A percentile compares a stretch with the other conserved stretches of the same genome.
Conservation (phyloP, 495 filamentous ascomycete genomes). For the Penicillium tannophilum region DNA sequence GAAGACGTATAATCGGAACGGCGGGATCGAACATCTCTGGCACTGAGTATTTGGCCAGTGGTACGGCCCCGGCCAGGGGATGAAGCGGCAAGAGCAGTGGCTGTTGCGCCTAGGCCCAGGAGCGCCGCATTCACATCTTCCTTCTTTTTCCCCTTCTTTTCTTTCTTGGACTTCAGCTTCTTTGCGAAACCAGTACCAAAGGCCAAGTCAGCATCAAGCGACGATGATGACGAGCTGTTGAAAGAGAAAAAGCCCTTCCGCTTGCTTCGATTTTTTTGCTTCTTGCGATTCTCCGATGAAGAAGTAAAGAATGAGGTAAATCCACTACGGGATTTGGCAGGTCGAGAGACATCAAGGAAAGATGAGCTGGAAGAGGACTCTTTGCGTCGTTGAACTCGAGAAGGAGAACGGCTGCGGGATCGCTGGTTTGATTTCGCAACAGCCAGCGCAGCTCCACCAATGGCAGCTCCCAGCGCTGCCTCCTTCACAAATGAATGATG, state of each 20-base stretch:
- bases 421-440: slow-evolving; percentile 33
- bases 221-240: slow-evolving; percentile 61
- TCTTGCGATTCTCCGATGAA: slow-evolving; percentile 48
- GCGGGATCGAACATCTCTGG: slow-evolving; percentile 39
- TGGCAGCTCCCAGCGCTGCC: slow-evolving; percentile 47
- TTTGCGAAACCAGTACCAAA: slow-evolving; percentile 45
- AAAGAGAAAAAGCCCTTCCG: slow-evolving; percentile 61
- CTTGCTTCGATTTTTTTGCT: slow-evolving; percentile 41
- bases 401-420: slow-evolving; percentile 36
- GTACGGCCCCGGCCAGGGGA: slow-evolving; percentile 30
- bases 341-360: slow-evolving; percentile 35
- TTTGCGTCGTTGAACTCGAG: slow-evolving; percentile 31
- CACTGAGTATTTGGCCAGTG: slow-evolving; percentile 44
- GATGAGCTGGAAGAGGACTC: slow-evolving; percentile 42
- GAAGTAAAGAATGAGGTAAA: slow-evolving; percentile 53
- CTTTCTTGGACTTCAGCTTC: slow-evolving; percentile 38
- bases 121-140: slow-evolving; percentile 57
- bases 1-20: slow-evolving; percentile 36
- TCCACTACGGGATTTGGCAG: slow-evolving; percentile 31
- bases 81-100: slow-evolving; percentile 55
- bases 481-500: slow-evolving; percentile 44
- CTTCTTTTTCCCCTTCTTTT: slow-evolving; percentile 44
- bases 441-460: slow-evolving; percentile 45
- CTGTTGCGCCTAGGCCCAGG: slow-evolving; percentile 57
- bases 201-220: slow-evolving; percentile 56